Evolutionary conservation across 2,329 filamentous ascomycete species (phyloP).

Genomic region (Ophiobolus disseminans): DNA sequence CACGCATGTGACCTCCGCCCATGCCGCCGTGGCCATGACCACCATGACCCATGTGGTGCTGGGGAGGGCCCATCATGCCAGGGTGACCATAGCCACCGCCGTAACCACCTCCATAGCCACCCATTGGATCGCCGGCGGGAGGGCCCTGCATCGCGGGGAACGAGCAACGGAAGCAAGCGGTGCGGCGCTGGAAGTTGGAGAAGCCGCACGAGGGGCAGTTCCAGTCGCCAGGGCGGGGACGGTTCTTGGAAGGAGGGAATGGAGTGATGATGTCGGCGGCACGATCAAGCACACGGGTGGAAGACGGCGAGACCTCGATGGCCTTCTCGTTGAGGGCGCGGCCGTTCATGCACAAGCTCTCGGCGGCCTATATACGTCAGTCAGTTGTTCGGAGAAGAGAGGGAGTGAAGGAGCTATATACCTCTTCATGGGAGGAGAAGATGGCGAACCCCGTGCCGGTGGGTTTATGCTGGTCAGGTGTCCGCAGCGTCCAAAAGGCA

Average conservation of each 20-base stretch:
- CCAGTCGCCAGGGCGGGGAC: constrained; percentile 96
- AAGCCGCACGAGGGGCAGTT: constrained; percentile 98
- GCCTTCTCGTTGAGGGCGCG: constrained; percentile 98
- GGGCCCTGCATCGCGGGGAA: constrained; percentile 92
- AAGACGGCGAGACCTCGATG: constrained; percentile 97
- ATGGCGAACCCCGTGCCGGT: constrained; percentile 98
- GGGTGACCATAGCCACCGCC: constrained; percentile 66
- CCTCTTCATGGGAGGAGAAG: constrained; percentile 98
- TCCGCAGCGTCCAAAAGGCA: constrained; percentile 97
- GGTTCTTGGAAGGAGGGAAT: constrained; percentile 98
- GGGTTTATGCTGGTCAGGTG: constrained; percentile 99
- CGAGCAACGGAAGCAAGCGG: constrained; percentile 97
- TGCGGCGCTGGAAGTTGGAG: constrained; percentile 98
- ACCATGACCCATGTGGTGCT: constrained; percentile 69
- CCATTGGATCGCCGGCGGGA: constrained; percentile 72
- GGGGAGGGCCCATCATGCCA: constrained; percentile 61
- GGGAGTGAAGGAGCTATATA: constrained; percentile 56
- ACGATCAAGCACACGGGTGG: constrained; percentile 93
- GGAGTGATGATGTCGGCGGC: constrained; percentile 95
- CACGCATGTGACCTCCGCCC: constrained; percentile 64
- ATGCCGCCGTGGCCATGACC: constrained; percentile 58
- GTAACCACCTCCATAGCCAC: constrained; percentile 58
- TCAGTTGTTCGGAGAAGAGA: not conserved
- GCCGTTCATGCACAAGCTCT: constrained; percentile 98
- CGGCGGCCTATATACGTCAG: constrained; percentile 73